Percentiles rank a stretch among this genome's conserved stretches.
Evolutionary conservation across 306 rosid species (phyloP).

Genomic region (Acacia melanoxylon): DNA sequence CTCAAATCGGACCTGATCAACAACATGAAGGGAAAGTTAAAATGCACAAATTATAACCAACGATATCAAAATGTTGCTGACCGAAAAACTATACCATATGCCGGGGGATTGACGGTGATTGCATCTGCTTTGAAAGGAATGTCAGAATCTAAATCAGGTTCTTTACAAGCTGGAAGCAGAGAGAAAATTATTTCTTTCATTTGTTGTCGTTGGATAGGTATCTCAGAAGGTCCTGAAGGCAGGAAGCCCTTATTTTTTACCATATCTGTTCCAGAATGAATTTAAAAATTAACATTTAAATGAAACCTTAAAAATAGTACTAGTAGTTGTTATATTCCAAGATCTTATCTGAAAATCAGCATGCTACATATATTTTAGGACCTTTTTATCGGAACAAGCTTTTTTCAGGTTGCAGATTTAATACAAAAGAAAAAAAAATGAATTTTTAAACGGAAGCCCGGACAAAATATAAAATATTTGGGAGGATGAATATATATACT

Average conservation of each 20-base stretch:
- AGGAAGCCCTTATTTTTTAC: constrained; percentile 98
- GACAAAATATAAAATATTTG: too few species aligned
- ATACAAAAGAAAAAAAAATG: too few species aligned
- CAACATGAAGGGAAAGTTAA: neutral
- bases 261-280: constrained; percentile 71
- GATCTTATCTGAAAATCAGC: constrained; percentile 17
- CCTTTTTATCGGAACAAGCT: neutral
- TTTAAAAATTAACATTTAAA: constrained; percentile 24
- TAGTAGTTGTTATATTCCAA: constrained; percentile 13
- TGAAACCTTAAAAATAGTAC: neutral
- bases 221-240: constrained; percentile 98
- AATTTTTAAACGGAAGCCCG: too few species aligned
- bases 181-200: constrained; percentile 89
- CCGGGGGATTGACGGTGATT: constrained; percentile 97
- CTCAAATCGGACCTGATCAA: neutral
- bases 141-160: constrained; percentile 82
- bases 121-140: constrained; percentile 86
- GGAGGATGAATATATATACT: too few species aligned
- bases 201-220: constrained; percentile 88
- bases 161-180: constrained; percentile 87
- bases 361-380: neutral
- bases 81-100: constrained; percentile 62
- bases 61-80: neutral
- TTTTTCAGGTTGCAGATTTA: neutral
- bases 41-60: constrained; percentile 17